Conservation (phyloP, 805 yeast genomes). For the Starmerella potacharoeniae region DNA sequence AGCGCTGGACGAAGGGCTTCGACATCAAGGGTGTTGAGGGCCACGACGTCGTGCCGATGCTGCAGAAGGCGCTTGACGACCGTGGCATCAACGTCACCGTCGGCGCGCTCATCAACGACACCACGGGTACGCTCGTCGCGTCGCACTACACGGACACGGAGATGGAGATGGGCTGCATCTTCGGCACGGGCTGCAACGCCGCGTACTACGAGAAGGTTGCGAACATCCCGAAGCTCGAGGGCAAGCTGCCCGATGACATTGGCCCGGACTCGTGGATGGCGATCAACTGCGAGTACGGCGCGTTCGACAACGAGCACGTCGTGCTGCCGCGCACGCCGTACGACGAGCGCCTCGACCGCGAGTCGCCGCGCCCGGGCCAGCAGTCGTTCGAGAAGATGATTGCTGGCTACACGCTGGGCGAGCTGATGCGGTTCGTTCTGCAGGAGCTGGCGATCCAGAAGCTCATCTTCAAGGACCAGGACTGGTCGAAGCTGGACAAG, state of each 20-base stretch:
- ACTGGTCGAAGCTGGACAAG: constrained; percentile 46
- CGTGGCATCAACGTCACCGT: constrained; percentile 67
- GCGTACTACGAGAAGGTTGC: constrained; percentile 75
- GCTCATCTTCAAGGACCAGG: constrained; percentile 59
- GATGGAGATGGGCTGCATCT: constrained; percentile 88
- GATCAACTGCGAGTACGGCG: constrained; percentile 96
- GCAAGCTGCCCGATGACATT: constrained; percentile 54
- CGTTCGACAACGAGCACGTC: constrained; percentile 81
- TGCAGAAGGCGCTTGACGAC: constrained; percentile 60
- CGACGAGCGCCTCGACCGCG: constrained; percentile 67
- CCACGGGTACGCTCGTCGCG: constrained; percentile 94
- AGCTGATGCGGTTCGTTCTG: constrained; percentile 68
- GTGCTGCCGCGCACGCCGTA: constrained; percentile 83
- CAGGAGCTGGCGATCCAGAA: constrained; percentile 59
- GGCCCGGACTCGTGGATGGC: constrained; percentile 67
- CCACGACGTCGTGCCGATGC: constrained; percentile 83
- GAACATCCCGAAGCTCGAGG: constrained; percentile 72
- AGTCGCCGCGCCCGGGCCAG: constrained; percentile 93
- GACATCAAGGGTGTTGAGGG: constrained; percentile 92
- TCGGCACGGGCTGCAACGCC: constrained; percentile 97
- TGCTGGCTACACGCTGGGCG: constrained; percentile 93
- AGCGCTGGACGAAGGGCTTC: constrained; percentile 97
- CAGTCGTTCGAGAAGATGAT: constrained; percentile 96
- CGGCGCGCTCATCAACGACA: constrained; percentile 89
- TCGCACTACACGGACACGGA: constrained; percentile 82